A percentile compares a stretch with the other conserved stretches of the same genome.
Evolutionary conservation across 2,329 filamentous ascomycete genomes (phyloP).

Genomic region (Xylaria digitata): DNA sequence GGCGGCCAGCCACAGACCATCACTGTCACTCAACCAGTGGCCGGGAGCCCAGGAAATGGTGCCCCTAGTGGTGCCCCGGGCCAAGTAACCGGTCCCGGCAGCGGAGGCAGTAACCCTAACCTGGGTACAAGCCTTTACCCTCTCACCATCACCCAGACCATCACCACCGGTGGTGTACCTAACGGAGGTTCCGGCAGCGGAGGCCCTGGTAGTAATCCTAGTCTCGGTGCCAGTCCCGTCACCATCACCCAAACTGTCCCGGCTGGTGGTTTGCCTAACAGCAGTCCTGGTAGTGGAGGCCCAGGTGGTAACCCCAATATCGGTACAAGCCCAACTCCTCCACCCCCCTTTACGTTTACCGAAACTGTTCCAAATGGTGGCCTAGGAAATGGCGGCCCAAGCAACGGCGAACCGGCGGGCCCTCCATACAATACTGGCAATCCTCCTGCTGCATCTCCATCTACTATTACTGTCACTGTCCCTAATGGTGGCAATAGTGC

Average conservation of each 20-base stretch:
- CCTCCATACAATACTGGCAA: constrained; percentile 28
- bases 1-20: constrained; percentile 29
- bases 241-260: constrained; percentile 33
- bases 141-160: constrained; percentile 31
- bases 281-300: constrained; percentile 7
- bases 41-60: constrained; percentile 32
- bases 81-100: constrained; percentile 18
- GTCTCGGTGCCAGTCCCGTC: constrained; percentile 23
- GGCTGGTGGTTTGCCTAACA: constrained; percentile 16
- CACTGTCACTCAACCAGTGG: constrained; percentile 32
- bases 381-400: constrained; percentile 19
- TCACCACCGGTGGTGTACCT: constrained; percentile 20
- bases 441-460: constrained; percentile 27
- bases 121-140: constrained; percentile 23
- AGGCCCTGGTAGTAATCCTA: constrained; percentile 15
- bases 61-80: constrained; percentile 18
- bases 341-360: constrained; percentile 25
- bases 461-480: constrained; percentile 33
- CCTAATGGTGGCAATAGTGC: constrained; percentile 29
- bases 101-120: constrained; percentile 19
- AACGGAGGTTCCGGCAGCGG: constrained; percentile 3
- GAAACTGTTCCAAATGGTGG: constrained; percentile 27
- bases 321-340: constrained; percentile 25
- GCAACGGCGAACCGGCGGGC: constrained; percentile 21
- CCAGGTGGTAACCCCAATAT: constrained; percentile 18